Evolutionary conservation across 1,284 basidiomycete species (phyloP), one percentile per base, ranked within the genome.

Genomic region (Thelephora terrestris): DNA sequence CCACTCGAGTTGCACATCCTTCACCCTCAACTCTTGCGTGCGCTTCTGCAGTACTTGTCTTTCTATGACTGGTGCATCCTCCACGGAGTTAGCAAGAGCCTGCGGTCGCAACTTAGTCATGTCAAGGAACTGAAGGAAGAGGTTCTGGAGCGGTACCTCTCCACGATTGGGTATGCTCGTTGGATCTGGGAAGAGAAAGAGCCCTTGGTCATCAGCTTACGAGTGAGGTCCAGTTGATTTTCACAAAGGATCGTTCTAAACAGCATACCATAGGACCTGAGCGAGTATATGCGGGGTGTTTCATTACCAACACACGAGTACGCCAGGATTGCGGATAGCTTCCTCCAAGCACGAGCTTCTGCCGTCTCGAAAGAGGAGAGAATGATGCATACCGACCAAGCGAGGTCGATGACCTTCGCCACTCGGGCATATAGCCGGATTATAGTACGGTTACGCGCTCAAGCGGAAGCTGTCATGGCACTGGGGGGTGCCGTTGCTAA

Each of bases 241-340:
- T 49, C 35, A 40, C 27, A 21, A 29, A 27, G 12, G 14, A 45
- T 20, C 9, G n/a, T 35, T 35, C 49, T 54, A 17, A 52, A 38
- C 2, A 44, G 53, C 20, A 57, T 50, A 16, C 21, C 17, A 34
- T 52, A 87, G 81, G 86, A 90, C 61, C 70, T 91, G 35, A 75
- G 76, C 56, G 73, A 80, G 45, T 91, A 89, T 57, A 80, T 90
- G 75, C 74, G 79, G 46, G 83, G 84, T 2, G 81, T 89, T 1
- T 80, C 78, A 6, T 74, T 85, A 36, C 85, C 87, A 6, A 72
- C 73, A 4, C 79, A 89, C 53, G 75, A 83, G 52, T 89, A 84
- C 55, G 70, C 76, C 1, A 71, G 74, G 4, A 68, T 77, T 27
- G 76, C 85, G 3, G 67, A 69, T 12, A 61, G 70, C 21, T 79